Conservation (phyloP, 176 grass and related monocot genomes). For the Rhynchospora pubera region DNA sequence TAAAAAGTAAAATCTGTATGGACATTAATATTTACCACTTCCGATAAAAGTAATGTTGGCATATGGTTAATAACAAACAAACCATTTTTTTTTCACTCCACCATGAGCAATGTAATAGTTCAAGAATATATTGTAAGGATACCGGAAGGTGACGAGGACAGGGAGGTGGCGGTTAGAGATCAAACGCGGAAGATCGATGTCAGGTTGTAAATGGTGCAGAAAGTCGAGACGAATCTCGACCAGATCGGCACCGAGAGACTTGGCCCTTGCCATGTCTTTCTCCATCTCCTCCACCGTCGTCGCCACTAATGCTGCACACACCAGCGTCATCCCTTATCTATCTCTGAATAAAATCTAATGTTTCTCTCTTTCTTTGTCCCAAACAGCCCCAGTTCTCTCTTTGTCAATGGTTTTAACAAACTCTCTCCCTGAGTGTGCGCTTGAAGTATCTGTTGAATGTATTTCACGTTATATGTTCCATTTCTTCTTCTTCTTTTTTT, state of each 20-base stretch:
- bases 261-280: constrained; percentile 49
- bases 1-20: background rate
- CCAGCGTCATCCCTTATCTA: constrained; percentile 46
- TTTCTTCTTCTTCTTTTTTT: background rate
- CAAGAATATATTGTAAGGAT: background rate
- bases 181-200: constrained; percentile 46
- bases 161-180: constrained; percentile 55
- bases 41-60: background rate
- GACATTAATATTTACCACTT: background rate
- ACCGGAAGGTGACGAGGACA: constrained; percentile 81
- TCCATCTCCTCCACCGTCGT: constrained; percentile 83
- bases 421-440: background rate
- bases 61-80: background rate
- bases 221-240: constrained; percentile 92
- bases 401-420: background rate
- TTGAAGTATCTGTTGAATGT: background rate
- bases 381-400: background rate
- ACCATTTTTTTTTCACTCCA: background rate
- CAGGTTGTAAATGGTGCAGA: constrained; percentile 49
- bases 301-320: constrained; percentile 75
- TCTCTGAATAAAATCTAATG: background rate
- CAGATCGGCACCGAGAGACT: constrained; percentile 48
- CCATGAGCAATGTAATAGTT: background rate
- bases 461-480: background rate
- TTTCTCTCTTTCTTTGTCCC: too few species aligned